Evolutionary conservation across 352 stramenopile genomes (phyloP).

Genomic region (Phytophthora nicotianae): DNA sequence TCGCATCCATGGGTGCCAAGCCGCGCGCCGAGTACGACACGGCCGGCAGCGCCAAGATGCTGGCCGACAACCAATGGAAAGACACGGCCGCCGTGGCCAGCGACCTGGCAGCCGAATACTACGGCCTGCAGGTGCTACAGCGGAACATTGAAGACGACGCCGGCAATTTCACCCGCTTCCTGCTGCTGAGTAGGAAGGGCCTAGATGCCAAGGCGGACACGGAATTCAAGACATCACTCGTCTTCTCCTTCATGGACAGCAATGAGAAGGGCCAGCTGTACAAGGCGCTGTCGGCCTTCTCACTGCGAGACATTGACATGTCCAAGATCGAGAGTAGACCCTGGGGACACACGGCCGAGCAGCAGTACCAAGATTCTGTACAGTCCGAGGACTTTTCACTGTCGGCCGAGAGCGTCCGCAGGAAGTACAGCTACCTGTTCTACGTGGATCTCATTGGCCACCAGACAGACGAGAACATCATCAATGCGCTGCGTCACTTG

Average conservation of each 20-base stretch:
- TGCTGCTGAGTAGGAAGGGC: conserved; percentile 73
- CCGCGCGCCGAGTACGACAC: conserved; percentile 95
- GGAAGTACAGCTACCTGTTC: conserved; percentile 86
- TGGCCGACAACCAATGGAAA: conserved; percentile 87
- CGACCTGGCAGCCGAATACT: conserved; percentile 94
- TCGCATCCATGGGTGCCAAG: conserved; percentile 82
- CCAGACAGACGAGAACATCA: conserved; percentile 73
- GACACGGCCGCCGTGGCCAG: conserved; percentile 94
- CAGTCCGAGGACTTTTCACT: conserved; percentile 93
- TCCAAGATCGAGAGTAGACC: conserved; percentile 82
- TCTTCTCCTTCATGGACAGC: conserved; percentile 81
- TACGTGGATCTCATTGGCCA: conserved; percentile 83
- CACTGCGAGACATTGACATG: conserved; percentile 75
- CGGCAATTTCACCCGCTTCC: conserved; percentile 91
- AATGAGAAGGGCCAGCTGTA: conserved; percentile 76
- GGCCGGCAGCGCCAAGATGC: conserved; percentile 97
- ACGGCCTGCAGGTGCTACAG: conserved; percentile 90
- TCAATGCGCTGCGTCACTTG: conserved; percentile 85
- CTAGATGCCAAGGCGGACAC: conserved; percentile 42
- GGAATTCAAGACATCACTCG: conserved; percentile 84
- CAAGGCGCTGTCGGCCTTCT: conserved; percentile 76
- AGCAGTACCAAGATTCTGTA: conserved; percentile 42
- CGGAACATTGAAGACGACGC: conserved; percentile 69
- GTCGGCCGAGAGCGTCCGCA: conserved; percentile 63
- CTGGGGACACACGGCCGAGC: conserved; percentile 69